Evolutionary conservation across 345 rosid genomes (phyloP).

Genomic region (Acer saccharum): DNA sequence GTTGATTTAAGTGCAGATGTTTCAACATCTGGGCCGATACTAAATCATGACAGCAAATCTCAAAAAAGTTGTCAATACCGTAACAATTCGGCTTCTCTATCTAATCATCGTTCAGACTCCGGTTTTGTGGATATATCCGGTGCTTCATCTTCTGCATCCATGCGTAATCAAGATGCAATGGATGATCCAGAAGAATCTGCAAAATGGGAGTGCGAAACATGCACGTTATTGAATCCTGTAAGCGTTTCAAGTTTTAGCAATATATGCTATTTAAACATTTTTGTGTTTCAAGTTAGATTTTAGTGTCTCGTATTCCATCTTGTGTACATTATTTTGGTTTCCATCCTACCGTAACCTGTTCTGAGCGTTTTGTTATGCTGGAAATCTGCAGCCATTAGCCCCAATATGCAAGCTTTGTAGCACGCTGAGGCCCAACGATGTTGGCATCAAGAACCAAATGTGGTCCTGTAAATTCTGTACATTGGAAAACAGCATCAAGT

Average conservation of each 20-base stretch:
- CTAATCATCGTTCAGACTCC: conserved; percentile 11
- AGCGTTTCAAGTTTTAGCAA: conserved; percentile 28
- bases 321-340: too few species aligned
- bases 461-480: conserved; percentile 89
- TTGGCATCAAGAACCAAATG: conserved; percentile 37
- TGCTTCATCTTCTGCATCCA: conserved; percentile 25
- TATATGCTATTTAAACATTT: background rate
- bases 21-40: conserved; percentile 18
- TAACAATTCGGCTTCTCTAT: conserved; percentile 18
- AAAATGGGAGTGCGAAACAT: conserved; percentile 73
- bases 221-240: conserved; percentile 86
- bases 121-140: conserved; percentile 22
- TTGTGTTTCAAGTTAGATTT: background rate
- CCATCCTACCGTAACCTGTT: background rate
- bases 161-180: background rate
- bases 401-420: conserved; percentile 69
- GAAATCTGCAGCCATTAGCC: conserved; percentile 59
- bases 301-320: background rate
- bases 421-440: conserved; percentile 53
- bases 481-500: conserved; percentile 57
- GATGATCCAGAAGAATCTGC: conserved; percentile 30
- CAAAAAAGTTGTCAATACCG: conserved; percentile 41
- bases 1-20: conserved; percentile 38
- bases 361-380: background rate
- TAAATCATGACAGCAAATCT: conserved; percentile 22